Evolutionary conservation across 2,329 filamentous ascomycete species (phyloP).

Genomic region (Colletotrichum abscissum): DNA sequence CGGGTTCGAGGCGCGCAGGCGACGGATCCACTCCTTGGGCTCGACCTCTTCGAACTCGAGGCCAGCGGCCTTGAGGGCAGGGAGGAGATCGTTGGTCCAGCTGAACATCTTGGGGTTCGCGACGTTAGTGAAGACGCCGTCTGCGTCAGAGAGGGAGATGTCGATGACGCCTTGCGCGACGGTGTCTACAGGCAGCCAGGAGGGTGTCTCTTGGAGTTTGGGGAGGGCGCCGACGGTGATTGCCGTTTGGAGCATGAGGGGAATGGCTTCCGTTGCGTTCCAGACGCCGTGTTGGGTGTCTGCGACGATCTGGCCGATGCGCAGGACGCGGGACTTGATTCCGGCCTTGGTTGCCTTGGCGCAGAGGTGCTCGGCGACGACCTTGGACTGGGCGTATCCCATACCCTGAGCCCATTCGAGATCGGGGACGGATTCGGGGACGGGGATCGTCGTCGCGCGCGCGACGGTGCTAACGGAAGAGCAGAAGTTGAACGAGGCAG

Average conservation of each 20-base stretch:
- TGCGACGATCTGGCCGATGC: constrained; percentile 63
- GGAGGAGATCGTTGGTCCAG: constrained; percentile 63
- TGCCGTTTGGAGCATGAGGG: constrained; percentile 61
- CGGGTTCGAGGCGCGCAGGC: constrained; percentile 54
- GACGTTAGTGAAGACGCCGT: constrained; percentile 57
- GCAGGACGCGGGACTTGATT: constrained; percentile 49
- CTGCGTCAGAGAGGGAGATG: constrained; percentile 44
- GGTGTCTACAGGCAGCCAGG: constrained; percentile 59
- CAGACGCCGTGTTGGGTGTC: constrained; percentile 60
- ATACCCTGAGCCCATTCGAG: constrained; percentile 52
- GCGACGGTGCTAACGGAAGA: constrained; percentile 60
- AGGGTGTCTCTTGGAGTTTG: constrained; percentile 54
- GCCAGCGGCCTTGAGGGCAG: constrained; percentile 55
- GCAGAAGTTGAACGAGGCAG: constrained; percentile 58
- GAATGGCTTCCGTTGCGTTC: constrained; percentile 63
- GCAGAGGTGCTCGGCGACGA: constrained; percentile 52
- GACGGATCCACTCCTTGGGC: constrained; percentile 54
- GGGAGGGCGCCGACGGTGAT: constrained; percentile 57
- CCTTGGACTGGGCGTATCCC: constrained; percentile 57
- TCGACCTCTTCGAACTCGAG: constrained; percentile 58
- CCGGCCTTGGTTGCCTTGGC: constrained; percentile 44
- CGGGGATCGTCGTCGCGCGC: constrained; percentile 42
- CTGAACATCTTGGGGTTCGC: constrained; percentile 59
- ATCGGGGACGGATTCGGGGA: constrained; percentile 49
- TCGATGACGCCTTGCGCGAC: constrained; percentile 55